phyloP scores from a whole-genome alignment of 129 eudicot genomes.

The Cynara cardunculus region DNA sequence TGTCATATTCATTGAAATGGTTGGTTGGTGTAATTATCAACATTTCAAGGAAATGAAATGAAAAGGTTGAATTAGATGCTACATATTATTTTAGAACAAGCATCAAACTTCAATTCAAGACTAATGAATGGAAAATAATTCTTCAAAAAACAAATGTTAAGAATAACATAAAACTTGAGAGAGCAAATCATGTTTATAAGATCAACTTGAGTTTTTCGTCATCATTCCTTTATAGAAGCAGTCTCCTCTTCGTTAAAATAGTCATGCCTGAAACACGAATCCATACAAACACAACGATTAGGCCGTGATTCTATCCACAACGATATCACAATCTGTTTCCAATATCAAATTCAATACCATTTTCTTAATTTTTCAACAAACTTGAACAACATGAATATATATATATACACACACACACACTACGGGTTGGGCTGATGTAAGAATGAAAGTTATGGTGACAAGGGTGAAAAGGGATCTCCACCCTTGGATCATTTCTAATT shows the following conservation, averaged over 20 bases:
- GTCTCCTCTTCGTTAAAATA: conserved; percentile 56
- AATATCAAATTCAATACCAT: not conserved
- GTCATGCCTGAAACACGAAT: conserved; percentile 57
- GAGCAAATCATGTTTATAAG: conserved; percentile 2
- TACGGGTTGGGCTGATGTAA: not conserved
- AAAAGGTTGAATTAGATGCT: not conserved
- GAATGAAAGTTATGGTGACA: too few relatives aligned
- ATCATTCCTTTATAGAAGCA: conserved; percentile 58
- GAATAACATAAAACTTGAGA: not conserved
- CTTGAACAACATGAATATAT: not conserved
- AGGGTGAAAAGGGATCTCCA: too few relatives aligned
- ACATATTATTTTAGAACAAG: conserved; percentile 22
- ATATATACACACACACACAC: not conserved
- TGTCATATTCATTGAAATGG: too few relatives aligned
- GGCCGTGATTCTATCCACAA: not conserved
- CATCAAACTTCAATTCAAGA: conserved; percentile 2
- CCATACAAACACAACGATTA: conserved; percentile 15
- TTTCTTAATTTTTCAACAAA: not conserved
- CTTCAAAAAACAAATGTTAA: not conserved
- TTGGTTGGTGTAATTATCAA: not conserved
- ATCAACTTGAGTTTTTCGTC: conserved; percentile 22
- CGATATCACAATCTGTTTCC: not conserved
- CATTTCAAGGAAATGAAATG: not conserved
- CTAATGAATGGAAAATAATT: not conserved
- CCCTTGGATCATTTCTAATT: too few relatives aligned